Evolutionary conservation across 495 filamentous ascomycete species (phyloP).

Genomic region (Neohortaea acidophila): DNA sequence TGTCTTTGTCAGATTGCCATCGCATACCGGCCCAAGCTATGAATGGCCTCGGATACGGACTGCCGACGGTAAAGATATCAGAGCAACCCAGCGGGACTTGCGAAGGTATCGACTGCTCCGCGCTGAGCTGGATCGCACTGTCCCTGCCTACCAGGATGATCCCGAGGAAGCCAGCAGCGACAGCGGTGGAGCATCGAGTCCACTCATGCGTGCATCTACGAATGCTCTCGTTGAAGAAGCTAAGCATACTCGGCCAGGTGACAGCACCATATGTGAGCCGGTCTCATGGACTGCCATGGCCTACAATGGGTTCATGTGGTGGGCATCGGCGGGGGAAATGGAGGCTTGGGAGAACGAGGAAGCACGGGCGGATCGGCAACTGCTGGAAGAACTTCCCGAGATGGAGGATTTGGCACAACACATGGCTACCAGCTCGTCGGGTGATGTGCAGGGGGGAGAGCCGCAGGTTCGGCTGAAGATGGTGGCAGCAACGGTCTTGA

Average conservation of each 20-base stretch:
- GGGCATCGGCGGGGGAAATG: constrained; percentile 88
- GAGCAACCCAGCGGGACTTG: constrained; percentile 81
- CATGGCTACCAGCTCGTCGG: constrained; percentile 29
- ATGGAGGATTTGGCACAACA: constrained; percentile 28
- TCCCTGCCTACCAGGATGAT: constrained; percentile 14
- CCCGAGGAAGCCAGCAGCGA: constrained; percentile 15
- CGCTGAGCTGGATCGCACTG: constrained; percentile 44
- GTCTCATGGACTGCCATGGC: constrained; percentile 79
- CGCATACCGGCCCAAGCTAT: constrained; percentile 26
- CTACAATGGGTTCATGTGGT: constrained; percentile 92
- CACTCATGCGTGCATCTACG: neutral
- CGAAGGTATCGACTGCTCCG: constrained; percentile 62
- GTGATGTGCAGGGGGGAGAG: neutral
- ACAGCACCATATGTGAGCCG: constrained; percentile 49
- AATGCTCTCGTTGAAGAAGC: neutral
- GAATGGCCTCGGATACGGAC: constrained; percentile 62
- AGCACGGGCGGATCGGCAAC: constrained; percentile 17
- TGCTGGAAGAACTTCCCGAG: constrained; percentile 23
- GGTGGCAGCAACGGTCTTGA: constrained; percentile 46
- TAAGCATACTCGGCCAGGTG: constrained; percentile 10
- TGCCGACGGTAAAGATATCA: constrained; percentile 46
- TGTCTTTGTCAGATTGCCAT: constrained; percentile 55
- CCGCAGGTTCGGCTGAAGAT: neutral
- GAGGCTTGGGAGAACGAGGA: constrained; percentile 28
- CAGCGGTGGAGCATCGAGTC: constrained; percentile 19